These are phyloP conservation scores for Pseudoturritis turrita DNA, from an alignment of 345 rosid genomes.

Conservation along the genomic window DNA sequence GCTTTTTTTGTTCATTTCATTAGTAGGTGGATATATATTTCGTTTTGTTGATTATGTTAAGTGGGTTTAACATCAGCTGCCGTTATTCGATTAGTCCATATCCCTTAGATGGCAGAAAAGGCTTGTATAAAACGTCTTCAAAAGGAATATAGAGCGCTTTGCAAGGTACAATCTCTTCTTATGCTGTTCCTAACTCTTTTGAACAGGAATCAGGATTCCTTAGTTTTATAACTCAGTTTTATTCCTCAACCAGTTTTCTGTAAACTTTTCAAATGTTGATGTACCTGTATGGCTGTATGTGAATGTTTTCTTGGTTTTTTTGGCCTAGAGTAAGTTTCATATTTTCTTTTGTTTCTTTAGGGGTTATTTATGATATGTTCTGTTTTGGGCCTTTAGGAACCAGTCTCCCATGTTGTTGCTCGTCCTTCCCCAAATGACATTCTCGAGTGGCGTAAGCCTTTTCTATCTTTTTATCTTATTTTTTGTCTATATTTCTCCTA, in stretches of 20 bases:
- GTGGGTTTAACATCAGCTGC: neutral
- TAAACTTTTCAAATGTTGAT: neutral
- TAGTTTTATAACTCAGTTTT: neutral
- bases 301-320: neutral
- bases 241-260: neutral
- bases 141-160: constrained; percentile 93
- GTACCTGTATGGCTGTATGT: constrained; percentile 2
- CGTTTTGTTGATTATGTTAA: neutral
- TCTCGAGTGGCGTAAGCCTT: constrained; percentile 96
- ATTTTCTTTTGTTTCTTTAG: neutral
- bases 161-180: constrained; percentile 51
- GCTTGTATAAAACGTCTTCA: constrained; percentile 91
- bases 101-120: constrained; percentile 71
- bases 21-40: neutral
- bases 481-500: neutral
- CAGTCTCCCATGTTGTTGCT: constrained; percentile 88
- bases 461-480: neutral
- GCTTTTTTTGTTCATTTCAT: neutral
- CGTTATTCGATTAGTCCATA: neutral
- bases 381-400: constrained; percentile 62
- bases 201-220: neutral
- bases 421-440: constrained; percentile 89
- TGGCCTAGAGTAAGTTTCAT: neutral
- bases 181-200: neutral
- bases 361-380: constrained; percentile 1